Base-by-base conservation (phyloP, 768 basidiomycete genomes). In the Gelatoporia subvermispora region DNA sequence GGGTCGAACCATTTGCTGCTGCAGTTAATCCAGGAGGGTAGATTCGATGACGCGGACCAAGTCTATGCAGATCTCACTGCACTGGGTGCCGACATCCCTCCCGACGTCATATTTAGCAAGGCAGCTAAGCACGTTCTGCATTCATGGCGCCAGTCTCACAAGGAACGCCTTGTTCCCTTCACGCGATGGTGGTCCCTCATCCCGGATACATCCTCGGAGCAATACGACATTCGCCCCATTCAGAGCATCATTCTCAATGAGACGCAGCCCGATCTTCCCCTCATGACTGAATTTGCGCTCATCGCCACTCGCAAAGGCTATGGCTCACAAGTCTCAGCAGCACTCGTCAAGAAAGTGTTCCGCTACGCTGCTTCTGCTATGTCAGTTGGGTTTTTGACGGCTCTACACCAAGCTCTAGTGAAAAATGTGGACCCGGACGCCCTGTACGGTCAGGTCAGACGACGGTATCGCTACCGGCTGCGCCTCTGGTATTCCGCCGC, bases 251-350 rank as follows among this genome's bases (percentile, higher is more conserved):
- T 78, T 21, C 59, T 61, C 22, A 48, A 48, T 17, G 52, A 63
- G 48, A 53, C 53, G 1, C 52, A 56, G 31, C 60, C 65, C 40
- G 64, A 73, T 23, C 60, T 74, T 16, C 43, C 60, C 1, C 64
- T 77, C 21, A 50, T 77, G 15, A 56, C 70, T 47, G 66, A 61
- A 13, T 76, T 80, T 42, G 77, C 71, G 17, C 46, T 71, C 38
- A 61, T 71, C 3, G 65, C 69, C n/a, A 73, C 73, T 3, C 61
- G 66, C 16, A 81, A 77, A 54, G 82, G 82, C 0, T 75, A 74
- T 48, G 43, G 56, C 48, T 21, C 18, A 7, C 34, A 9, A 0
- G 11, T 60, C 9, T 35, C 53, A 3, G 2, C 22, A 0, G 5
- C 59, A 7, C 59, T 62, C 43, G 49, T 78, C 25, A 66, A 71